Percentiles rank a stretch among this genome's conserved stretches.
These are phyloP conservation scores for Mycena vitilis DNA, from an alignment of 768 basidiomycete species.

Conservation along the genomic window DNA sequence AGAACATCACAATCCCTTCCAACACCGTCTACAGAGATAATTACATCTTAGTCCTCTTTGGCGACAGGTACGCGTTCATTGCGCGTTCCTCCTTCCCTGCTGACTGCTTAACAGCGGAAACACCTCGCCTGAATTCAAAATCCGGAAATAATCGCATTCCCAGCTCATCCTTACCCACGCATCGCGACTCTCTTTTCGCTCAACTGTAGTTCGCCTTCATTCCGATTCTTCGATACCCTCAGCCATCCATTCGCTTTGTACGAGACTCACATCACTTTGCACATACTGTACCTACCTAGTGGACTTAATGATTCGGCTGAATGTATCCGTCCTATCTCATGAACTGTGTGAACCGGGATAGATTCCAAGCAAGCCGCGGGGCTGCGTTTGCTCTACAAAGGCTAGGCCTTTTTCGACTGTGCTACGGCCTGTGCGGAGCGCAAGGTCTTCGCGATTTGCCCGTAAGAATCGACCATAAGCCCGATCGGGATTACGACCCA, in stretches of 20 bases:
- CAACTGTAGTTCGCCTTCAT: conserved; percentile 2
- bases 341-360: not conserved
- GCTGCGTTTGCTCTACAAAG: not conserved
- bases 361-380: not conserved
- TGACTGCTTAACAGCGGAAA: conserved; percentile 40
- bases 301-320: conserved; percentile 25
- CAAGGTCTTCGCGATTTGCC: conserved; percentile 71
- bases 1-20: conserved; percentile 11
- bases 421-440: conserved; percentile 50
- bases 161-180: not conserved
- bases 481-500: conserved; percentile 85
- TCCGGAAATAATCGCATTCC: conserved; percentile 15
- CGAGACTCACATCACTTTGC: conserved; percentile 25
- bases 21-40: not conserved
- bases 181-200: not conserved
- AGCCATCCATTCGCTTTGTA: conserved; percentile 38
- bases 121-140: conserved; percentile 43
- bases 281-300: conserved; percentile 31
- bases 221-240: conserved; percentile 27
- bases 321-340: conserved; percentile 13
- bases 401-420: conserved; percentile 52
- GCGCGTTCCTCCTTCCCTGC: not conserved
- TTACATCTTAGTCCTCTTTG: conserved; percentile 42
- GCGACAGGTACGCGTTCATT: conserved; percentile 42
- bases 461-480: conserved; percentile 84